Evolutionary conservation across 345 rosid genomes (phyloP), one percentile per base, ranked within the genome.

Genomic region (Syzygium jambos): DNA sequence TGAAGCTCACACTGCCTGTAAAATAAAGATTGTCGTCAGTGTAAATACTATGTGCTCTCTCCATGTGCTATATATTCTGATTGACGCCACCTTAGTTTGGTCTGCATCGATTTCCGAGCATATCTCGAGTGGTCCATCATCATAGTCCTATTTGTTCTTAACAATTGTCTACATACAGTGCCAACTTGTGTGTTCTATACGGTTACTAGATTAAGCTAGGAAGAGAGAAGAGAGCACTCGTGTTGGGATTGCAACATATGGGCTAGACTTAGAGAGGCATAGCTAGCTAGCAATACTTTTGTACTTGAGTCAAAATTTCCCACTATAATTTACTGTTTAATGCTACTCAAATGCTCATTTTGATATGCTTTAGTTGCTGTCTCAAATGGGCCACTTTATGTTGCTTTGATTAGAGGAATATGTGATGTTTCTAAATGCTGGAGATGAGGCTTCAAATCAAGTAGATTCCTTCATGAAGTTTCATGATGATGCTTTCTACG

Each of bases 361-460:
- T 73, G 3, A 73, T 73, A 73, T 73, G 80, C 80, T 73, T 73
- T 73, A 73, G 46, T 19, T 73, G 46, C 46, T 73, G 46, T 73
- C 80, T 73, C 12, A 34, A 34, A 73, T 73, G 80, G 25, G 25
- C 46, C 46, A 68, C 34, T 68, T 73, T 34, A 53, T 86, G 59
- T 88, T 61, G 86, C 83, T 68, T 65, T 77, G 84, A 57, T 78
- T 92, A 98, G 99, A 96, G 89, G 97, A 93, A 84, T 87, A 89
- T n/a, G 85, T 95, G 43, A 89, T 94, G 92, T 96, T 97, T 89
- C 93, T 97, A 89, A 96, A 97, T 88, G 95, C 95, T 78, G 99
- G 99, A 83, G 95, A 94, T 43, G 94, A 89, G 89, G 92, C 91
- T 84, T 63, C 93, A 5, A 84, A 87, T 89, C 92, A 89, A 63